Conservation (phyloP, 148 eudicot genomes). For the Nyssa sinensis region DNA sequence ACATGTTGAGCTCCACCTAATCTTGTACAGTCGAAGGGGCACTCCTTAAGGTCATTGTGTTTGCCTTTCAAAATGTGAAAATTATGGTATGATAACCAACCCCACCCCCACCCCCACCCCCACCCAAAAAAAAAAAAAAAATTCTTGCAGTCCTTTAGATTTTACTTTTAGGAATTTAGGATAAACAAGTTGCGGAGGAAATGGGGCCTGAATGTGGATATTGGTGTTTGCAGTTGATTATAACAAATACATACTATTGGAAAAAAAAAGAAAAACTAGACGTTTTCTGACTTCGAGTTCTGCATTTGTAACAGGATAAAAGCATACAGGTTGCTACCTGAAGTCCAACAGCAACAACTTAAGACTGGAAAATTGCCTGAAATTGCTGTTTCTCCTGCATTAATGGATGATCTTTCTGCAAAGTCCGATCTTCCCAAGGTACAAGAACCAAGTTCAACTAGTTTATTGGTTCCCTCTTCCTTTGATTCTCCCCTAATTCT, state of each 20-base stretch:
- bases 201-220: no score
- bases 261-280: no score
- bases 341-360: slow-evolving; percentile 61
- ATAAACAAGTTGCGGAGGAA: no score
- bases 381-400: slow-evolving; percentile 22
- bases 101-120: no score
- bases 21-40: no score
- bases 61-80: not conserved
- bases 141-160: no score
- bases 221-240: no score
- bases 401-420: slow-evolving; percentile 27
- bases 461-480: slow-evolving; percentile 39
- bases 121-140: no score
- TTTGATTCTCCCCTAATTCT: slow-evolving; percentile 36
- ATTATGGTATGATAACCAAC: not conserved
- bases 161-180: not conserved
- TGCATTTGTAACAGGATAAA: slow-evolving; percentile 47
- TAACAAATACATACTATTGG: no score
- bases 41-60: not conserved
- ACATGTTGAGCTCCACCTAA: no score
- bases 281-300: not conserved
- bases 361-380: slow-evolving; percentile 62
- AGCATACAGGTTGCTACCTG: slow-evolving; percentile 79
- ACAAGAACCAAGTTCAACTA: slow-evolving; percentile 33
- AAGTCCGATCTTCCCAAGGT: slow-evolving; percentile 27